These are phyloP conservation scores for Nakazawaea ishiwadae DNA, from an alignment of 805 yeast species.

Conservation along the genomic window DNA sequence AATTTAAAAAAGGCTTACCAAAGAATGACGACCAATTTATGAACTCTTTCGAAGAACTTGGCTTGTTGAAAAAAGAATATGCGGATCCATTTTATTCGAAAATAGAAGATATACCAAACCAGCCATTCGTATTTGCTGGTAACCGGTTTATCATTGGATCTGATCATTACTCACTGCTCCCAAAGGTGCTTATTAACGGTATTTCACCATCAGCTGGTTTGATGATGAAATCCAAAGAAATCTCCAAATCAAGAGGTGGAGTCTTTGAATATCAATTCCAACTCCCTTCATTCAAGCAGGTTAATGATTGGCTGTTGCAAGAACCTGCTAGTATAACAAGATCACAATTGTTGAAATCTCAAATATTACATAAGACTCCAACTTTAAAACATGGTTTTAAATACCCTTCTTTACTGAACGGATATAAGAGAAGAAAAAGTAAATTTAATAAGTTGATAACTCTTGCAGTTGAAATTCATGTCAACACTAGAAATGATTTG, in stretches of 20 bases:
- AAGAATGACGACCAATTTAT: conserved; percentile 3
- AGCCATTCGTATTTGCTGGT: conserved; percentile 65
- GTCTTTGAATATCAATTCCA: conserved; percentile 25
- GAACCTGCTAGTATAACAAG: conserved; percentile 9
- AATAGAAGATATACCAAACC: conserved; percentile 42
- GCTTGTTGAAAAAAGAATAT: conserved; percentile 49
- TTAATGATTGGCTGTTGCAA: conserved; percentile 29
- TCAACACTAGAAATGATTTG: conserved; percentile 41
- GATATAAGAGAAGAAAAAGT: conserved; percentile 27
- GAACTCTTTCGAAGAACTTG: conserved; percentile 35
- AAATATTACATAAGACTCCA: conserved; percentile 44
- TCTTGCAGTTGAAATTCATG: conserved; percentile 67
- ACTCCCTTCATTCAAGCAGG: conserved; percentile 45
- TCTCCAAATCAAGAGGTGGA: not conserved
- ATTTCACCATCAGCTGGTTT: conserved; percentile 6
- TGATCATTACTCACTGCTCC: conserved; percentile 17
- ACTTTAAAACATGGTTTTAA: conserved; percentile 34
- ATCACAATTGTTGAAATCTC: conserved; percentile 34
- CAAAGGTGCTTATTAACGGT: conserved; percentile 1
- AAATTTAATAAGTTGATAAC: conserved; percentile 46
- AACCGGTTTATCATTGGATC: conserved; percentile 48
- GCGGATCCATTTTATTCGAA: conserved; percentile 60
- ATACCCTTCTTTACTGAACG: conserved; percentile 26
- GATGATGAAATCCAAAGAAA: not conserved
- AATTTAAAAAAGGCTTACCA: conserved; percentile 6